Percentiles rank a stretch among this genome's conserved stretches.
These are phyloP conservation scores for Solanum hybrid DNA, from an alignment of 305 asterid genomes.

Conservation along the genomic window DNA sequence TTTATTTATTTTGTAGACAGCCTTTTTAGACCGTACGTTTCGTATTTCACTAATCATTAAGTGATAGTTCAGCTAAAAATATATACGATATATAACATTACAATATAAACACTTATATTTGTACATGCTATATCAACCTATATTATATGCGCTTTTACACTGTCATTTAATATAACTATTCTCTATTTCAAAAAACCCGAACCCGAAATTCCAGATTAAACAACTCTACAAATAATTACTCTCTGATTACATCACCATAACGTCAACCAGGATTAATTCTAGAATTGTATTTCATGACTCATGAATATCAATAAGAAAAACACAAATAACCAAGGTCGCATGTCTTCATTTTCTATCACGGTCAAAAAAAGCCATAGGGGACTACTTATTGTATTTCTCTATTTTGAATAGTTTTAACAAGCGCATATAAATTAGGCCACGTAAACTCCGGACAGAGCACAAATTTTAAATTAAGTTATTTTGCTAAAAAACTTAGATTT, in stretches of 20 bases:
- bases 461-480: not conserved
- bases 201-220: accelerated
- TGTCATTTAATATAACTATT: not conserved
- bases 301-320: not conserved
- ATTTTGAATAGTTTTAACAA: not conserved
- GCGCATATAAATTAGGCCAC: conserved; percentile 25
- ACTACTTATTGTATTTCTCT: not conserved
- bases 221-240: not conserved
- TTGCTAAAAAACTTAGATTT: not conserved
- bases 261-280: not conserved
- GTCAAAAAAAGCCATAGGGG: not conserved
- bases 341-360: not conserved
- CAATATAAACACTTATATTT: not conserved
- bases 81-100: no score
- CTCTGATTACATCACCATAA: not conserved
- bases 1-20: not conserved
- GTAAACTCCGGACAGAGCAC: not conserved
- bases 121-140: not conserved
- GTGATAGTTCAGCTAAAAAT: not conserved
- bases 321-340: not conserved
- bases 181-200: not conserved
- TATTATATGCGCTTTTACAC: not conserved
- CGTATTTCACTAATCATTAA: not conserved
- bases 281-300: not conserved
- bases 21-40: not conserved